Evolutionary conservation across 2,329 filamentous ascomycete species (phyloP), one percentile per base, ranked within the genome.

Genomic region (Xylariaceae sp.): DNA sequence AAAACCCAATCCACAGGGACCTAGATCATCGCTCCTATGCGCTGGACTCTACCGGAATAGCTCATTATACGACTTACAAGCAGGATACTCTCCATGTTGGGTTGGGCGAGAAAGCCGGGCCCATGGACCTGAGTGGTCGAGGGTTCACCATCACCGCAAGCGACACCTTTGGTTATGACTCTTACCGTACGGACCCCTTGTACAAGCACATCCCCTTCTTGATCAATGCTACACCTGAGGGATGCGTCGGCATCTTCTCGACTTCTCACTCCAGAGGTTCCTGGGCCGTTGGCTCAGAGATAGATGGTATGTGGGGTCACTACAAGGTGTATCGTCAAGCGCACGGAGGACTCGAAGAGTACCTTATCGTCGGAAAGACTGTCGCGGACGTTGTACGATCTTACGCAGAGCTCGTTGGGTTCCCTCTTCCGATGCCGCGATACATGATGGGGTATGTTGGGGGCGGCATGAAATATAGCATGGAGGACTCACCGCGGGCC

Each of bases 161-260:
- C 0, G 84, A 88, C 59, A 83, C 77, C 29, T 88, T 88, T 51
- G 82, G 84, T 2, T 87, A 89, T 54, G 83, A 88, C 51, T 76
- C 80, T 3, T 79, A 86, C 56, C 74, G 74, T 9, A 84, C 82
- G 3, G 83, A 88, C 57, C 84, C 84, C 0, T 67, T 87, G 40
- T 88, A 88, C 66, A 88, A 89, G 63, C 81, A 87, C 53, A 85
- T 87, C 30, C 85, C 85, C 0, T 70, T 88, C 0, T 67, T 89
- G 19, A 82, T 88, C 61, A 85, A 85, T 41, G 79, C 76, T 0
- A 82, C 78, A 0, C 75, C 80, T 0, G 55, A 74, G 3, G 83
- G 82, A 0, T 83, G 78, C 38, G 73, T 87, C 0, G 84, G 73
- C 0, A 73, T 82, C 15, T 85, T 88, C 59, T 87, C 83, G 0